phyloP scores from a whole-genome alignment of 495 filamentous ascomycete species.

The Beverwykella pulmonaria region DNA sequence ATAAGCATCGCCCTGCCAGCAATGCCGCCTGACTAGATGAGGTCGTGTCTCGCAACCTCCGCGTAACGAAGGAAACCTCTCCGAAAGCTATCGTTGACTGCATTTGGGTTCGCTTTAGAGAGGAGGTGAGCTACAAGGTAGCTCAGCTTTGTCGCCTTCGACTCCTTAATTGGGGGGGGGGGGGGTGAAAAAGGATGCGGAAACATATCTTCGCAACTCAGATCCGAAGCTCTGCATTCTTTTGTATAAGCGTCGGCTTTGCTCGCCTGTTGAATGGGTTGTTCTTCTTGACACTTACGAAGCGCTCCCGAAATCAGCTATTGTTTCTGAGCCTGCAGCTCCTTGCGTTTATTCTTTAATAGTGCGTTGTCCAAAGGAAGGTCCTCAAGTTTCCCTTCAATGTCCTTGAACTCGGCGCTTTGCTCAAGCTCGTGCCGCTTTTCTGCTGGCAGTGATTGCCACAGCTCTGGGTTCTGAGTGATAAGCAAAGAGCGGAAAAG shows the following conservation, averaged over 20 bases:
- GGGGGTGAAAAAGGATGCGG: too few species aligned
- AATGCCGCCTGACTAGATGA: too few species aligned
- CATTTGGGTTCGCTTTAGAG: too few species aligned
- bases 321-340: constrained; percentile 32
- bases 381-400: constrained; percentile 33
- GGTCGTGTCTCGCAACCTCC: too few species aligned
- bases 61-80: too few species aligned
- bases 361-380: constrained; percentile 28
- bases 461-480: constrained; percentile 37
- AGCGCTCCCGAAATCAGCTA: constrained; percentile 35
- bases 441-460: constrained; percentile 35
- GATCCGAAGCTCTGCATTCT: too few species aligned
- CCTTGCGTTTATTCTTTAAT: constrained; percentile 27
- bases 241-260: constrained; percentile 27
- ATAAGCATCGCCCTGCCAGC: too few species aligned
- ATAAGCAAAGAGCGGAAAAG: constrained; percentile 35
- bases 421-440: constrained; percentile 35
- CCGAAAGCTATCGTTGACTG: too few species aligned
- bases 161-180: too few species aligned
- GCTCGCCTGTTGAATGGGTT: constrained; percentile 17
- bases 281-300: constrained; percentile 26
- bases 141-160: too few species aligned
- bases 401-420: constrained; percentile 26
- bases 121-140: too few species aligned
- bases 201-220: too few species aligned